phyloP scores from a whole-genome alignment of 345 rosid species.

The Ricinus communis region DNA sequence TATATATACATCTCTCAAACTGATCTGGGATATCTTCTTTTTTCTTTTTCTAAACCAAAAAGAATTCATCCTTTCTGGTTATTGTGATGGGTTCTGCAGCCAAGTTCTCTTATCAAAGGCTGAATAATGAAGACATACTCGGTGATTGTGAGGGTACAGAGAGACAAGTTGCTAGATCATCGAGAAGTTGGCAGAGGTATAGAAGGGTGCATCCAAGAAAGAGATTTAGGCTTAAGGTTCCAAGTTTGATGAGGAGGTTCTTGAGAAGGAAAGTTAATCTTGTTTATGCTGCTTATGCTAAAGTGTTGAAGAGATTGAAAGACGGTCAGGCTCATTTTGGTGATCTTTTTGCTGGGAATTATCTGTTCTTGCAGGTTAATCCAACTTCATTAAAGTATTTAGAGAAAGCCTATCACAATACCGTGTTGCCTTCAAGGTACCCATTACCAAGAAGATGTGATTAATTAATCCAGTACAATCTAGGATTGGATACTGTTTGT shows the following conservation, averaged over 20 bases:
- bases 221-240: slow-evolving; percentile 52
- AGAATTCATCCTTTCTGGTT: slow-evolving; percentile 1
- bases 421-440: neutral
- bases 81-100: slow-evolving; percentile 31
- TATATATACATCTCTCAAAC: neutral
- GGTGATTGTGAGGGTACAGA: slow-evolving; percentile 21
- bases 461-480: too few relatives aligned
- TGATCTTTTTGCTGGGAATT: slow-evolving; percentile 78
- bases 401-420: slow-evolving; percentile 8
- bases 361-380: slow-evolving; percentile 66
- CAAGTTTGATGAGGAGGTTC: slow-evolving; percentile 41
- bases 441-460: neutral
- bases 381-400: slow-evolving; percentile 50
- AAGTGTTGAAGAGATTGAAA: slow-evolving; percentile 56
- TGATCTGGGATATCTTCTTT: slow-evolving; percentile 1
- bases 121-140: slow-evolving; percentile 24
- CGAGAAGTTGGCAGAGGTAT: slow-evolving; percentile 37
- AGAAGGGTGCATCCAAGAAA: slow-evolving; percentile 45
- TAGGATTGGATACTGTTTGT: too few relatives aligned
- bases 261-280: slow-evolving; percentile 39
- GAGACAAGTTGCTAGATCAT: slow-evolving; percentile 6
- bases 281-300: slow-evolving; percentile 33
- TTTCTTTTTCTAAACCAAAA: neutral
- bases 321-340: slow-evolving; percentile 61
- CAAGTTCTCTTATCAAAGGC: slow-evolving; percentile 44